These are phyloP conservation scores for Astrothelium macrocarpum DNA, from an alignment of 495 filamentous ascomycete genomes.

Conservation along the genomic window DNA sequence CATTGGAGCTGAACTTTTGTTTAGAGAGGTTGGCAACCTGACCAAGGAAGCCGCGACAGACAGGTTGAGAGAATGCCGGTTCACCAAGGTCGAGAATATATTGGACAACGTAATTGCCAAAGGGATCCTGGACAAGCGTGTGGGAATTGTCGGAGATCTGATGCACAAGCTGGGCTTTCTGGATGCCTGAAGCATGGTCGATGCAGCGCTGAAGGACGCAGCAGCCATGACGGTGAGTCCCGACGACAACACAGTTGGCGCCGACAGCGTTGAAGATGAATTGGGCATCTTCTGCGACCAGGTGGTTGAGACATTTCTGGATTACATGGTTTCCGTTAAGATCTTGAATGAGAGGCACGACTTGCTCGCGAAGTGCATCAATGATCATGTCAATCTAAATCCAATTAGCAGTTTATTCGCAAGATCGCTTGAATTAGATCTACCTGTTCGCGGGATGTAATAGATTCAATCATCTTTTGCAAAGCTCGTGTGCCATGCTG, in stretches of 20 bases:
- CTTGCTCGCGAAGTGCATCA: constrained; percentile 60
- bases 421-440: not conserved
- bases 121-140: constrained; percentile 84
- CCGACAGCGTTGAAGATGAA: constrained; percentile 97
- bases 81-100: constrained; percentile 94
- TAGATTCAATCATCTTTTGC: constrained; percentile 98
- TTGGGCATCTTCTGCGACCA: constrained; percentile 67
- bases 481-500: constrained; percentile 92
- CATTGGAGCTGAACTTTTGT: constrained; percentile 98
- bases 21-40: constrained; percentile 71
- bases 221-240: constrained; percentile 95
- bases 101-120: constrained; percentile 96
- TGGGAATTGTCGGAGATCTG: constrained; percentile 77
- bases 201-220: constrained; percentile 97
- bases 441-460: constrained; percentile 62
- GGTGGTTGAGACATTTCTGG: constrained; percentile 95
- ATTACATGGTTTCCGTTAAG: constrained; percentile 98
- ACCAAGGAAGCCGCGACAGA: constrained; percentile 66
- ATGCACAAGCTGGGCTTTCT: constrained; percentile 76
- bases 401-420: constrained; percentile 11
- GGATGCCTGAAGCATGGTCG: constrained; percentile 82
- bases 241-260: constrained; percentile 73
- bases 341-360: constrained; percentile 90
- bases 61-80: constrained; percentile 67
- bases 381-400: constrained; percentile 69